These are phyloP conservation scores for Paralagenidium karlingii DNA, from an alignment of 352 stramenopile species.

Conservation along the genomic window DNA sequence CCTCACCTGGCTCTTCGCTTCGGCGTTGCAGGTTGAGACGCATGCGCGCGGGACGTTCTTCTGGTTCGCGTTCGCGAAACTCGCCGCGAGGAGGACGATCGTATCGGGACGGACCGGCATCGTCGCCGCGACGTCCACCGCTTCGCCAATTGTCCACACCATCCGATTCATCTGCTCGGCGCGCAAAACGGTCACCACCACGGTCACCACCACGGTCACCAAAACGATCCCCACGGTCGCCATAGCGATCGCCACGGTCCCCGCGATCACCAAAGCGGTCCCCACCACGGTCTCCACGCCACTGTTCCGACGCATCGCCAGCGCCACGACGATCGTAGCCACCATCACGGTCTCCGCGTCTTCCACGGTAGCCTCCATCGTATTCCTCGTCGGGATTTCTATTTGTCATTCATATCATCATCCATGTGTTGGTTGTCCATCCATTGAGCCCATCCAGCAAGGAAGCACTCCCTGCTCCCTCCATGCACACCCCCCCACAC, in stretches of 20 bases:
- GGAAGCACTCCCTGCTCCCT: too few relatives aligned
- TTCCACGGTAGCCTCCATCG: slow-evolving; percentile 23
- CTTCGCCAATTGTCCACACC: slow-evolving; percentile 10
- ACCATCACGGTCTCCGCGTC: slow-evolving; percentile 23
- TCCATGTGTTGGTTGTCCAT: too few relatives aligned
- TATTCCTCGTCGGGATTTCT: slow-evolving; percentile 38
- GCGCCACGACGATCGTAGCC: slow-evolving; percentile 14
- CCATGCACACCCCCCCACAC: neutral
- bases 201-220: slow-evolving; percentile 8
- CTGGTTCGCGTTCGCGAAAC: slow-evolving; percentile 15
- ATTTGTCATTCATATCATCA: slow-evolving; percentile 1
- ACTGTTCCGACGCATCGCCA: slow-evolving; percentile 39
- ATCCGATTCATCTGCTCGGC: slow-evolving; percentile 3
- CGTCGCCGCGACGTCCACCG: slow-evolving; percentile 12
- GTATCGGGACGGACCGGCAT: slow-evolving; percentile 36
- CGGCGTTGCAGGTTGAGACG: slow-evolving; percentile 61
- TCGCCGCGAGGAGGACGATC: slow-evolving; percentile 48
- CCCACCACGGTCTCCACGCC: slow-evolving; percentile 17
- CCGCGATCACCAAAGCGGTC: slow-evolving; percentile 10
- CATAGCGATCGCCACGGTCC: slow-evolving; percentile 1
- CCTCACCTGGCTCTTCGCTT: slow-evolving; percentile 8
- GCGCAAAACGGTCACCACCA: slow-evolving; percentile 11
- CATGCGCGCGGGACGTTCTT: slow-evolving; percentile 68
- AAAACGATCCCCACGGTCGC: slow-evolving; percentile 6
- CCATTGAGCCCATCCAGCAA: too few relatives aligned